A percentile compares a stretch with the other conserved stretches of the same genome.
These are phyloP conservation scores for Parachaetomium inaequale DNA, from an alignment of 495 filamentous ascomycete species.

Conservation along the genomic window DNA sequence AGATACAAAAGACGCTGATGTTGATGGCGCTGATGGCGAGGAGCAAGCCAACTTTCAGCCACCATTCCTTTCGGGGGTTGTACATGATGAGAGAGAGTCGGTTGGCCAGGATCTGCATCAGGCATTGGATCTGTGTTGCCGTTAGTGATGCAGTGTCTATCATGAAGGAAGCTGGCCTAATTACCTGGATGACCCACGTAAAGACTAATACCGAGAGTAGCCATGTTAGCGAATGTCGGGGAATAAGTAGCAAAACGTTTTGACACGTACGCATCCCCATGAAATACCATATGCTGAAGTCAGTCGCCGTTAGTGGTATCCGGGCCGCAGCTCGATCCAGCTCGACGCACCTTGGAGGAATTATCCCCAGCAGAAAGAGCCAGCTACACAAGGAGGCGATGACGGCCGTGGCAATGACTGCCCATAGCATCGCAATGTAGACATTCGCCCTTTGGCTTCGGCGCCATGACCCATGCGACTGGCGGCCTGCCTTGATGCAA, in stretches of 20 bases:
- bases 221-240: neutral
- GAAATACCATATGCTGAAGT: slow-evolving; percentile 26
- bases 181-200: slow-evolving; percentile 31
- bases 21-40: slow-evolving; percentile 44
- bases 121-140: slow-evolving; percentile 36
- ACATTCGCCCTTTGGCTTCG: slow-evolving; percentile 14
- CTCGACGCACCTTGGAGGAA: slow-evolving; percentile 23
- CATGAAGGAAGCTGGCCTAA: neutral
- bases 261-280: slow-evolving; percentile 22
- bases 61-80: slow-evolving; percentile 26
- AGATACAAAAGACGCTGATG: slow-evolving; percentile 49
- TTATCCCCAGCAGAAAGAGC: slow-evolving; percentile 24
- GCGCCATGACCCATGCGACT: slow-evolving; percentile 25
- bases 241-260: neutral
- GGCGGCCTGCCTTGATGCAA: slow-evolving; percentile 25
- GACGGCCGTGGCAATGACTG: slow-evolving; percentile 20
- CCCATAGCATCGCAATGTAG: slow-evolving; percentile 37
- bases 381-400: slow-evolving; percentile 25
- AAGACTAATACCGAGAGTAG: slow-evolving; percentile 17
- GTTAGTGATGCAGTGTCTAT: slow-evolving; percentile 1
- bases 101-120: slow-evolving; percentile 51
- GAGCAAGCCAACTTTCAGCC: slow-evolving; percentile 37
- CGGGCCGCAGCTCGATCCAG: neutral
- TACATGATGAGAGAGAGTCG: slow-evolving; percentile 43
- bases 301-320: neutral